Percentiles rank a stretch among this genome's conserved stretches.
These are phyloP conservation scores for Houttuynia cordata DNA, from an alignment of 164 flowering plant genomes.

Conservation along the genomic window DNA sequence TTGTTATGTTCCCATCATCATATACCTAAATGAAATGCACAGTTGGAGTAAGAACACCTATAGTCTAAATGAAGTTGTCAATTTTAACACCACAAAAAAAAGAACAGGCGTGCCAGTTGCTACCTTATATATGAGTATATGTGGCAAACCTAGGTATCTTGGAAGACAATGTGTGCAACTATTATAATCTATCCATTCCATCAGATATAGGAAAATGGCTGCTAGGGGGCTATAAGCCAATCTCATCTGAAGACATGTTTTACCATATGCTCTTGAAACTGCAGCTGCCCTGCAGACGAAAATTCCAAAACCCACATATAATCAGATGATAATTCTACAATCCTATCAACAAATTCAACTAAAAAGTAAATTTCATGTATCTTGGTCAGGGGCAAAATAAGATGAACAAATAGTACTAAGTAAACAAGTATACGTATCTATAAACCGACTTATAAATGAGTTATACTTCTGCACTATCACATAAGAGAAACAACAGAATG, in stretches of 20 bases:
- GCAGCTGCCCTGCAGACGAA: constrained; percentile 62
- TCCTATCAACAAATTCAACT: too few species aligned
- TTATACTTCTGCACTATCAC: too few species aligned
- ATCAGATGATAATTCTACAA: too few species aligned
- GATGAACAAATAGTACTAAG: too few species aligned
- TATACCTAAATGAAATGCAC: constrained; percentile 2
- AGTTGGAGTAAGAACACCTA: neutral
- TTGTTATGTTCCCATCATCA: constrained; percentile 7
- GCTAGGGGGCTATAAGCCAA: too few species aligned
- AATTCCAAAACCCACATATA: too few species aligned
- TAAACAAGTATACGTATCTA: too few species aligned
- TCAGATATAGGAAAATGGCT: constrained; percentile 45
- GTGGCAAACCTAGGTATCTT: constrained; percentile 48
- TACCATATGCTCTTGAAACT: constrained; percentile 59
- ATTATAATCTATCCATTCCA: constrained; percentile 70
- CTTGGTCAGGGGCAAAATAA: too few species aligned
- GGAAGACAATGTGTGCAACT: constrained; percentile 60
- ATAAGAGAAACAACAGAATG: too few species aligned
- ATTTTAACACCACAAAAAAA: neutral
- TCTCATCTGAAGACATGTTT: constrained; percentile 60
- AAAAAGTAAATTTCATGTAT: too few species aligned
- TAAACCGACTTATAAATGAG: too few species aligned
- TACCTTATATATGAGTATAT: constrained; percentile 60
- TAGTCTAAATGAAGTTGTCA: too few species aligned
- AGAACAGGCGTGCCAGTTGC: constrained; percentile 4